Evolutionary conservation across 192 early-diverging fungal genomes (phyloP).

Genomic region (Lobosporangium transversale): DNA sequence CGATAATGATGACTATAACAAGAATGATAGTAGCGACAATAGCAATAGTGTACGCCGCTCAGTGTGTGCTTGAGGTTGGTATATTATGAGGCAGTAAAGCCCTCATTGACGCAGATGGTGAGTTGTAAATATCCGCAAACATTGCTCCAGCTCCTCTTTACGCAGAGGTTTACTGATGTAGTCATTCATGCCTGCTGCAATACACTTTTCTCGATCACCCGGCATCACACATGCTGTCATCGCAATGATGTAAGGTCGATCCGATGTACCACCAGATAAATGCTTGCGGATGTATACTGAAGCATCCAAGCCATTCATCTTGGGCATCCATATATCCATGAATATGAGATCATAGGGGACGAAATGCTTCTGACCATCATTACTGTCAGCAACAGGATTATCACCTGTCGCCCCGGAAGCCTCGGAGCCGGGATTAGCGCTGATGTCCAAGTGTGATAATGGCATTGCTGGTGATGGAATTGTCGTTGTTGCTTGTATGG

Average conservation of each 20-base stretch:
- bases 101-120: conserved; percentile 8
- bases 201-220: conserved; percentile 51
- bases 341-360: conserved; percentile 53
- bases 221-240: conserved; percentile 54
- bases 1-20: no score
- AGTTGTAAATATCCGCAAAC: conserved; percentile 17
- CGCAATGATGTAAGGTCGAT: conserved; percentile 34
- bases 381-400: neutral
- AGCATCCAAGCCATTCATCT: conserved; percentile 54
- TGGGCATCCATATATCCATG: conserved; percentile 55
- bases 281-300: conserved; percentile 39
- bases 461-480: neutral
- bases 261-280: conserved; percentile 14
- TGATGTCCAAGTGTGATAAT: no score
- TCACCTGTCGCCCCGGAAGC: no score
- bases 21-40: no score
- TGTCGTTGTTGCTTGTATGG: neutral
- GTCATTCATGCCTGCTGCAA: conserved; percentile 61
- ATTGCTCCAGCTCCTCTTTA: conserved; percentile 48
- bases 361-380: neutral
- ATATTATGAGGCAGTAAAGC: no score
- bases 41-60: no score
- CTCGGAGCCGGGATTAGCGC: neutral
- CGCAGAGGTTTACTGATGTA: conserved; percentile 53
- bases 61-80: no score